Conservation (phyloP, 1,139 yeast species). For the Debaryomyces robertsiae region DNA sequence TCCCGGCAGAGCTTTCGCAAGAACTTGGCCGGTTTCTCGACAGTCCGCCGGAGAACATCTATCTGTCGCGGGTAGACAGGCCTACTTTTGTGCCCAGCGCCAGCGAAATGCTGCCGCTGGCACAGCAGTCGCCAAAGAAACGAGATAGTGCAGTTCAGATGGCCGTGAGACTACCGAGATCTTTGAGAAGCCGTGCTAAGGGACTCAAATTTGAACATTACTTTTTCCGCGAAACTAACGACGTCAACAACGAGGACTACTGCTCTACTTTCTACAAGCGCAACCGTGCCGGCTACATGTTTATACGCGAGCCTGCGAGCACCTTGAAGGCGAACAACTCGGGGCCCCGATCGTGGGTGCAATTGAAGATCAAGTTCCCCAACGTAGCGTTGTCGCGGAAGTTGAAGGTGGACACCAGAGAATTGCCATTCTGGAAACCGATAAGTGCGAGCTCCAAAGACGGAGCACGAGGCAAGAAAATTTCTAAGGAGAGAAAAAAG, state of each 20-base stretch:
- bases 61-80: slow-evolving; percentile 24
- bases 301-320: slow-evolving; percentile 35
- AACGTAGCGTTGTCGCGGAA: slow-evolving; percentile 16
- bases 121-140: background rate
- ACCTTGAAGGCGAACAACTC: slow-evolving; percentile 31
- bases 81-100: slow-evolving; percentile 28
- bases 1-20: too few species aligned
- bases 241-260: slow-evolving; percentile 24
- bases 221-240: slow-evolving; percentile 5
- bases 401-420: slow-evolving; percentile 31
- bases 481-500: slow-evolving; percentile 6
- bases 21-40: background rate
- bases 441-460: slow-evolving; percentile 19
- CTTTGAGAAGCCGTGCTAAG: background rate
- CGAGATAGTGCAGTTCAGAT: background rate
- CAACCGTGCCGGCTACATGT: slow-evolving; percentile 41
- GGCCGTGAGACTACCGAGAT: slow-evolving; percentile 4
- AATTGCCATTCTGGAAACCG: slow-evolving; percentile 35
- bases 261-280: slow-evolving; percentile 41
- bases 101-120: background rate
- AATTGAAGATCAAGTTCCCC: slow-evolving; percentile 27
- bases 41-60: slow-evolving; percentile 19
- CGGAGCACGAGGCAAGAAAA: slow-evolving; percentile 4
- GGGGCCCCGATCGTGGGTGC: slow-evolving; percentile 34
- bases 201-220: slow-evolving; percentile 1